Evolutionary conservation across 352 stramenopile species (phyloP).

Genomic region (Pythium sp.): DNA sequence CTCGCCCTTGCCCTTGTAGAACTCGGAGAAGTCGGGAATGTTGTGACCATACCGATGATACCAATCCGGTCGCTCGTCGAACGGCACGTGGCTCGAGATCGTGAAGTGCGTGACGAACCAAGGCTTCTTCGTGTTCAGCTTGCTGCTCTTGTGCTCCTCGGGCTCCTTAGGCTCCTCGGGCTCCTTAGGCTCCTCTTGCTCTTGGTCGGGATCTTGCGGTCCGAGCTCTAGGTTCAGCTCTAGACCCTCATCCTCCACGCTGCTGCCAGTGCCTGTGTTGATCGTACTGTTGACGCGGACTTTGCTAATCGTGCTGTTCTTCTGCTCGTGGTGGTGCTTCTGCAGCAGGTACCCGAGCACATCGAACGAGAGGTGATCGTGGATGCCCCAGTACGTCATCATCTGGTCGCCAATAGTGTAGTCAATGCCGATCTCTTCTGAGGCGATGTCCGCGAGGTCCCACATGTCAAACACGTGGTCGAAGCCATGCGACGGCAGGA

Average conservation of each 20-base stretch:
- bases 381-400: constrained; percentile 66
- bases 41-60: constrained; percentile 39
- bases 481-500: constrained; percentile 57
- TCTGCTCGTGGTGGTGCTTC: constrained; percentile 21
- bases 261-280: background rate
- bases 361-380: constrained; percentile 66
- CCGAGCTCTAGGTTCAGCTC: background rate
- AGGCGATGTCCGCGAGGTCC: constrained; percentile 40
- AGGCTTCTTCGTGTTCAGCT: constrained; percentile 24
- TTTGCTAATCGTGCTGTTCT: constrained; percentile 13
- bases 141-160: constrained; percentile 16
- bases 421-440: constrained; percentile 48
- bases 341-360: constrained; percentile 50
- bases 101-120: constrained; percentile 71
- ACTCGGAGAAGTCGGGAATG: constrained; percentile 40
- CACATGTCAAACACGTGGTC: constrained; percentile 41
- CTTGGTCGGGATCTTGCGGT: background rate
- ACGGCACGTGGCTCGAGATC: constrained; percentile 71
- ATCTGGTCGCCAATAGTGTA: constrained; percentile 48
- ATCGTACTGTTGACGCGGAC: background rate
- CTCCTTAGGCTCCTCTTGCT: constrained; percentile 4
- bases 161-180: constrained; percentile 10
- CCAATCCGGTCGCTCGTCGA: constrained; percentile 59
- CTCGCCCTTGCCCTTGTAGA: constrained; percentile 39
- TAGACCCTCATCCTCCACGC: background rate